These are phyloP conservation scores for Saksenaea oblongispora DNA, from an alignment of 371 early-diverging fungal genomes.

Conservation along the genomic window DNA sequence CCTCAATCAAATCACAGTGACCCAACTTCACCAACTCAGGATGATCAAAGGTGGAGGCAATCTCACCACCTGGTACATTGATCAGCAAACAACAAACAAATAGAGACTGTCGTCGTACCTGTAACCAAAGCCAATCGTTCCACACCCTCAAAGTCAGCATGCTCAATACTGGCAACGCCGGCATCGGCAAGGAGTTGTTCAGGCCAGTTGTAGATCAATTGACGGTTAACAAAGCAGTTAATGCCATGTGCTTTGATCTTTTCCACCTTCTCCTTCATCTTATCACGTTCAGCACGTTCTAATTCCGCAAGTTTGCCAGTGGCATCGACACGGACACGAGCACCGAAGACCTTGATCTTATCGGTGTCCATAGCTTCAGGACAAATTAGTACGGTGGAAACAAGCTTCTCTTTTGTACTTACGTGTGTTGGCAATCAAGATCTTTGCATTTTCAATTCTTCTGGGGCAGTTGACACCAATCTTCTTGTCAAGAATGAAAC, in stretches of 20 bases:
- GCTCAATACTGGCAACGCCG: slow-evolving; percentile 97
- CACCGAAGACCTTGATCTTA: slow-evolving; percentile 99
- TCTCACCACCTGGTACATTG: slow-evolving; percentile 81
- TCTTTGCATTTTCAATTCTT: slow-evolving; percentile 93
- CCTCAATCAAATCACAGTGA: slow-evolving; percentile 95
- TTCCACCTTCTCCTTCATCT: slow-evolving; percentile 99
- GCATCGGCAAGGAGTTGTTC: slow-evolving; percentile 98
- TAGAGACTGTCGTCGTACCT: slow-evolving; percentile 31
- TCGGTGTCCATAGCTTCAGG: slow-evolving; percentile 97
- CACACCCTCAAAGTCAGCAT: slow-evolving; percentile 99
- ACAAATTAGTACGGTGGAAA: neutral
- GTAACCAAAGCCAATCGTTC: slow-evolving; percentile 98
- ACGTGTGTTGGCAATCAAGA: slow-evolving; percentile 98
- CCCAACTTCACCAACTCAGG: slow-evolving; percentile 95
- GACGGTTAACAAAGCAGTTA: slow-evolving; percentile 99
- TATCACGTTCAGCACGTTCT: slow-evolving; percentile 98
- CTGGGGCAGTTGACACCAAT: slow-evolving; percentile 98
- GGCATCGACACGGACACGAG: slow-evolving; percentile 96
- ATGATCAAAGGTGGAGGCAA: slow-evolving; percentile 98
- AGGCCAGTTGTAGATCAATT: slow-evolving; percentile 99
- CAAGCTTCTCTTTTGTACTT: slow-evolving; percentile 24
- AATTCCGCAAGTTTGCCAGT: slow-evolving; percentile 98
- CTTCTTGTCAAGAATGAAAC: slow-evolving; percentile 98
- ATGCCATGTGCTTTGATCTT: slow-evolving; percentile 97
- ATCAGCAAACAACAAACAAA: neutral